Base-by-base conservation (phyloP, 352 stramenopile genomes). In the Phytophthora sojae region DNA sequence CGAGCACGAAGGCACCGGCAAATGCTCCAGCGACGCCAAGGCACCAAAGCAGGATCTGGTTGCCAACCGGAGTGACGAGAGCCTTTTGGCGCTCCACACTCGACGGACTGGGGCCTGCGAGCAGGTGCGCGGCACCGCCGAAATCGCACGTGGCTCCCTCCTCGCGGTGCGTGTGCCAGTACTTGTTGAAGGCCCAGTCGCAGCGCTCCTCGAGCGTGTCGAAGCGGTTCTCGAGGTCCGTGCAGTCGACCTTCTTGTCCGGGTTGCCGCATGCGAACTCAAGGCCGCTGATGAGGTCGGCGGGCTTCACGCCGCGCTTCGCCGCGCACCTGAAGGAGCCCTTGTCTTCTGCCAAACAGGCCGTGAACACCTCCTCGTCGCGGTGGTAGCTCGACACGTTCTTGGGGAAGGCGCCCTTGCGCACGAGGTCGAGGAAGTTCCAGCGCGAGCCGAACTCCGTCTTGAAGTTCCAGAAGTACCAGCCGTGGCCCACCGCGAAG, bases 401-500 rank as follows among this genome's bases (percentile, higher is more conserved):
- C 76, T 90, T 91, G 2, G 86, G 86, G 71, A 93, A 88, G 0
- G 62, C 70, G 19, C 86, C 86, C 29, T 83, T 75, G 30, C 81
- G 82, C 35, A 87, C 67, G 12, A 92, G 75, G 54, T 81, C 67
- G 69, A 98, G 81, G 61, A 97, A 98, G 52, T 91, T 93, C 95
- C 95, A 98, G n/a, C 86, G 80, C 30, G 89, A 85, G 39, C 92
- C 91, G 12, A 98, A 74, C 73, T 98, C 95, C 3, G 67, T 75
- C 56, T 75, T 75, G 62, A 75, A 75, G 42, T 75, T 75, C 67
- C 67, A 75, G 56, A 75, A 98, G 82, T 97, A 98, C 77, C 93
- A 97, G 19, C 95, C 95, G 78, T 98, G 93, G 50, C 91, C 93
- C 55, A 97, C 77, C 0, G 85, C 86, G 61, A 97, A 98, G 8